Evolutionary conservation across 768 basidiomycete genomes (phyloP).

Genomic region (Naganishia friedmannii): DNA sequence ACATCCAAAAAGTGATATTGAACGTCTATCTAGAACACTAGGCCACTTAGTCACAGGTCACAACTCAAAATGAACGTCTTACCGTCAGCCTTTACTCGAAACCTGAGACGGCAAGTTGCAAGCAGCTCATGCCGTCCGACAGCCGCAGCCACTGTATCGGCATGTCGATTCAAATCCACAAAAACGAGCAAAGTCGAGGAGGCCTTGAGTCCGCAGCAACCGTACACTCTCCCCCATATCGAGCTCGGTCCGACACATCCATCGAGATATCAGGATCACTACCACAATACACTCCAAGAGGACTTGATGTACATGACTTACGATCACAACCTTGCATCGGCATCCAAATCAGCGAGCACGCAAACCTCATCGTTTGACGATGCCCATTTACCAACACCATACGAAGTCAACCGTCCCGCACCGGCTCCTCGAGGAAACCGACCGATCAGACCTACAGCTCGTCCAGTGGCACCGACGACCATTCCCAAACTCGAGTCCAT

Average conservation of each 20-base stretch:
- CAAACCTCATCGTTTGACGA: conserved; percentile 59
- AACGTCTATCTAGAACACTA: background rate
- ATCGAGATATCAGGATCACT: conserved; percentile 77
- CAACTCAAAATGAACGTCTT: conserved; percentile 18
- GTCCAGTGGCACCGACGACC: conserved; percentile 65
- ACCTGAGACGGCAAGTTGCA: conserved; percentile 11
- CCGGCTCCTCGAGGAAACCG: conserved; percentile 65
- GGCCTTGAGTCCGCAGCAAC: conserved; percentile 6
- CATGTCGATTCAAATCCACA: conserved; percentile 18
- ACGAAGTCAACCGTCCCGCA: conserved; percentile 72
- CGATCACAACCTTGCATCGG: conserved; percentile 58
- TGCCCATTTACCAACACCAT: conserved; percentile 62
- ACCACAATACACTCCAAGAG: conserved; percentile 74
- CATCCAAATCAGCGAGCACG: conserved; percentile 47
- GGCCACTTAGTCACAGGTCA: background rate
- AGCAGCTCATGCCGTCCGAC: conserved; percentile 7
- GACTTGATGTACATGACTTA: conserved; percentile 95
- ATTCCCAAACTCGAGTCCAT: conserved; percentile 77
- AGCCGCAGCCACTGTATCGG: background rate
- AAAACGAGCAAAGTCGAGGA: background rate
- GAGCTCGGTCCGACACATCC: conserved; percentile 51
- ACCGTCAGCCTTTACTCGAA: conserved; percentile 3
- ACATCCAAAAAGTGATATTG: background rate
- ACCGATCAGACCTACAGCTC: conserved; percentile 59
- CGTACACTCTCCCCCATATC: conserved; percentile 42